Evolutionary conservation across 2,329 filamentous ascomycete species (phyloP).

Genomic region (Aspergillus puulaauensis): DNA sequence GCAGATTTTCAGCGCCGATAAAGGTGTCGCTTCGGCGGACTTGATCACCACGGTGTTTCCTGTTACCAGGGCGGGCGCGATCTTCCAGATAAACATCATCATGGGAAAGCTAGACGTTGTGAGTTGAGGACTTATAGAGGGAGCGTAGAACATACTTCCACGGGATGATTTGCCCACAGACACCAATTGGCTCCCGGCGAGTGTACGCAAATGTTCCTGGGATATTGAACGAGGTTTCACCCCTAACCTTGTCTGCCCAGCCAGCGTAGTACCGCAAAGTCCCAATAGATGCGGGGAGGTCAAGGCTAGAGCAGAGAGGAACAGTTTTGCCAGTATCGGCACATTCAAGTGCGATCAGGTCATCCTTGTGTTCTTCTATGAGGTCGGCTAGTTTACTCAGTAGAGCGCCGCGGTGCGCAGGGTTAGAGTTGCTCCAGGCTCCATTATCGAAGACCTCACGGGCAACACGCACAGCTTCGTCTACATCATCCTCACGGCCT

Average conservation of each 20-base stretch:
- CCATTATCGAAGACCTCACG: constrained; percentile 25
- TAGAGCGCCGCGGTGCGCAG: constrained; percentile 22
- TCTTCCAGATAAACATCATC: no score
- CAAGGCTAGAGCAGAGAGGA: constrained; percentile 34
- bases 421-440: constrained; percentile 24
- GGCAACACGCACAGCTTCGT: constrained; percentile 31
- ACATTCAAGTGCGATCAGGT: constrained; percentile 28
- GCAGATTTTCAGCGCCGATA: no score
- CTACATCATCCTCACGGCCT: constrained; percentile 33
- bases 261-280: constrained; percentile 78
- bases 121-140: background rate
- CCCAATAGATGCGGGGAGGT: constrained; percentile 63
- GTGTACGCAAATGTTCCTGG: constrained; percentile 77
- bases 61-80: no score
- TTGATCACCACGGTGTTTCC: no score
- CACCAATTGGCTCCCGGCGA: constrained; percentile 69
- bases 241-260: constrained; percentile 83
- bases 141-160: constrained; percentile 55
- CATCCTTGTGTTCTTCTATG: constrained; percentile 24
- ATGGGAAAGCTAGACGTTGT: no score
- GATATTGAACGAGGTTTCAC: constrained; percentile 73
- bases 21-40: no score
- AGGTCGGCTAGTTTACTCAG: constrained; percentile 27
- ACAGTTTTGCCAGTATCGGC: constrained; percentile 32
- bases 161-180: constrained; percentile 78